These are phyloP conservation scores for Diutina mesorugosa DNA, from an alignment of 1,139 yeast genomes.

Conservation along the genomic window DNA sequence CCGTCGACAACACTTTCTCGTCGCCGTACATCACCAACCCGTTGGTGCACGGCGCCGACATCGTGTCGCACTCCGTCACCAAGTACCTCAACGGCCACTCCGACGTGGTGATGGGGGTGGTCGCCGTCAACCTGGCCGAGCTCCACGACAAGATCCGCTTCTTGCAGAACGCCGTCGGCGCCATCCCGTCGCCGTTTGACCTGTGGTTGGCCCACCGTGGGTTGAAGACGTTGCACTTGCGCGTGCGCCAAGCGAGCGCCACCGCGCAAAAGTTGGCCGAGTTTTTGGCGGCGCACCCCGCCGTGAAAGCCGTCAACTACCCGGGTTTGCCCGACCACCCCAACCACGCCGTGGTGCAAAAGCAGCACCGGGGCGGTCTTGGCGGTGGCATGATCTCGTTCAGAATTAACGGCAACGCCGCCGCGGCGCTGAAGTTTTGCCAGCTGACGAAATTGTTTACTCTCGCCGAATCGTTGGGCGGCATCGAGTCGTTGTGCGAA, in stretches of 20 bases:
- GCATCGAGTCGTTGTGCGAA: slow-evolving; percentile 76
- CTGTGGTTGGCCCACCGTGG: slow-evolving; percentile 93
- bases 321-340: slow-evolving; percentile 68
- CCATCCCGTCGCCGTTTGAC: slow-evolving; percentile 83
- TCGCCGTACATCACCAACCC: slow-evolving; percentile 91
- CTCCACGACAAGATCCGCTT: slow-evolving; percentile 57
- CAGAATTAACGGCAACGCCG: slow-evolving; percentile 74
- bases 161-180: slow-evolving; percentile 82
- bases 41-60: slow-evolving; percentile 69
- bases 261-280: slow-evolving; percentile 67
- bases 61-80: slow-evolving; percentile 82
- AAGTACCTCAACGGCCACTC: slow-evolving; percentile 90
- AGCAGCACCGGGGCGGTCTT: slow-evolving; percentile 73
- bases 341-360: slow-evolving; percentile 47
- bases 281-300: slow-evolving; percentile 36
- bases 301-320: slow-evolving; percentile 61
- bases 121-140: slow-evolving; percentile 53
- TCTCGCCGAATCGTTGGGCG: slow-evolving; percentile 84
- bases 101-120: slow-evolving; percentile 80
- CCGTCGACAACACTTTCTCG: slow-evolving; percentile 88
- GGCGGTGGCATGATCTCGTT: slow-evolving; percentile 93
- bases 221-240: slow-evolving; percentile 72
- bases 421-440: slow-evolving; percentile 63
- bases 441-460: slow-evolving; percentile 68
- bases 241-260: slow-evolving; percentile 57